phyloP scores from a whole-genome alignment of 148 eudicot species.

The Chenopodium suecicum region DNA sequence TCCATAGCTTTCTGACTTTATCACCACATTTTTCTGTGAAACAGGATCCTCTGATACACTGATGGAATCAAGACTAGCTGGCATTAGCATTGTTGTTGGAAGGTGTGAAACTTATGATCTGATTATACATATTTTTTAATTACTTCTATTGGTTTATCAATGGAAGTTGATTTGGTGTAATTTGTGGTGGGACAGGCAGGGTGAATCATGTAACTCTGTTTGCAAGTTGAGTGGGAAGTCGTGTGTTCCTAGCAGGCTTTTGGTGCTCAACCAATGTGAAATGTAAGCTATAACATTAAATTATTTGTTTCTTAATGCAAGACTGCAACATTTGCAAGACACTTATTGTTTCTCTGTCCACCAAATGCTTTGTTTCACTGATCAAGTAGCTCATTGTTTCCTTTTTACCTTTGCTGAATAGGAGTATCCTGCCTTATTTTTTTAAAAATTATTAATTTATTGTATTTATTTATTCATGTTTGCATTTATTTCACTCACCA shows the following conservation, averaged over 20 bases:
- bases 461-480: background rate
- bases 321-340: background rate
- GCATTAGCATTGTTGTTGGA: conserved; percentile 74
- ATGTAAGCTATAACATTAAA: conserved; percentile 52
- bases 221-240: conserved; percentile 79
- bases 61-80: conserved; percentile 63
- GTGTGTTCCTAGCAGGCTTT: conserved; percentile 79
- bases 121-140: conserved; percentile 1
- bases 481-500: background rate
- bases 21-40: conserved; percentile 1
- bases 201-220: conserved; percentile 83
- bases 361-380: background rate
- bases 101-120: conserved; percentile 43
- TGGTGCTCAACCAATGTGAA: conserved; percentile 76
- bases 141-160: background rate
- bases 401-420: background rate
- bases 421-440: background rate
- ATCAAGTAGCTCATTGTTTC: background rate
- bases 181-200: conserved; percentile 58
- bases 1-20: background rate
- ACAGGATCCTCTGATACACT: conserved; percentile 56
- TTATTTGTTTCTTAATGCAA: background rate
- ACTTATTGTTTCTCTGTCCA: background rate
- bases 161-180: conserved; percentile 13
- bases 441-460: background rate